Evolutionary conservation across 805 yeast genomes (phyloP), one percentile per base, ranked within the genome.

Genomic region (Lachancea nothofagi): DNA sequence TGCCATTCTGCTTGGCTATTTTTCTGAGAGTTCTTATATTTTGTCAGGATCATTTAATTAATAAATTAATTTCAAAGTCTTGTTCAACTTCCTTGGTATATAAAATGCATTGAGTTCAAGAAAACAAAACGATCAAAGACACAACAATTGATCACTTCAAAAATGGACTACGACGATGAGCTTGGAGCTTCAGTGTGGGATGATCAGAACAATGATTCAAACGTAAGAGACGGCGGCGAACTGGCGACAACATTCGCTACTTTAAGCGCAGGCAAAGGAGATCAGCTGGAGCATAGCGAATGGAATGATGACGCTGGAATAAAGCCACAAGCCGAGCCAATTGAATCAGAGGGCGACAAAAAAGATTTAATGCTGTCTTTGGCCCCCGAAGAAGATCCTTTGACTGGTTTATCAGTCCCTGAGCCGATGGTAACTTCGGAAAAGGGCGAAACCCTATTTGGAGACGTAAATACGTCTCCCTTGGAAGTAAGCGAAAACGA

Each of bases 381-480:
- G 26, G 63, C 60, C 3, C 64, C 65, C 12, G 55, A 54, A 18
- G 51, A 46, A 31, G 56, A 53, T 32, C 62, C 74, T 8, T 42
- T 78, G 20, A 62, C 73, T 1, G 67, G 72, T 13, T 61, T 79
- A 30, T 66, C 74, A 5, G 55, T 57, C 24, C 66, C 64, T 24
- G 59, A 65, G 3, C 29, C 47, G 2, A 23, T 49, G 3, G 39
- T 43, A 1, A 50, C 59, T 4, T 60, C 61, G 10, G 48, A 43
- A 29, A 54, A 51, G 29, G 57, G 57, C 29, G 70, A 61, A 26
- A 55, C 67, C 2, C 42, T 68, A 31, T 67, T 67, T 45, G 50
- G 56, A 10, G 65, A 59, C 12, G 40, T 44, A 7, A 45, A 43
- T 7, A 43, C 44, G 27, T 51, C 48, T 22, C 54, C 60, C 7